Evolutionary conservation across 2,329 filamentous ascomycete genomes (phyloP), one percentile per base, ranked within the genome.

Genomic region (Sclerotinia sclerotiorum): DNA sequence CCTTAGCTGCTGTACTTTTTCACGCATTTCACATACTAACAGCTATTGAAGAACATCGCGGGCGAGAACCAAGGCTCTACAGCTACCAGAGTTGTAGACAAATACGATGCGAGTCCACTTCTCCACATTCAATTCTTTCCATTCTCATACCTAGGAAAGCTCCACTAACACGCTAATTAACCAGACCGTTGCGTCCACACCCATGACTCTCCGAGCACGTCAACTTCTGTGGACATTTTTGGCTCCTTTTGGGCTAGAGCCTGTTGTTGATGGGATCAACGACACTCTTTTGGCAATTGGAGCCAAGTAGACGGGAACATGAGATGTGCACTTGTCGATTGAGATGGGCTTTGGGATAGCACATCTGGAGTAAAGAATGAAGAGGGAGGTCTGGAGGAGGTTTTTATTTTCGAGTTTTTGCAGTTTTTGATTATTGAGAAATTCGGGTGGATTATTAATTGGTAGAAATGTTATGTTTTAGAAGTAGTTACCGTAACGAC

Each of bases 41-140:
- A 32, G 4, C 8, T 6, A n/a, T 6, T 4, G 3, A 29, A 61
- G 42, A 32, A 61, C 11, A 35, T 11, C 19, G 19, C 11, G 11
- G 19, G 27, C 27, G 17, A 61, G 19, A 32, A 61, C 6, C 7
- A 61, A 1, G n/a, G 13, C 19, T 29, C 5, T 6, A 21, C 48
- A 46, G 10, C 21, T 13, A 48, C 21, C 5, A 5, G 21, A 8
- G 21, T 8, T 0, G 19, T 2, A 48, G 42, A 48, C 19, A 61
- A 48, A 48, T n/a, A 46, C 7, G 10, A 61, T 48, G 57, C 58
- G 49, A 62, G 58, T 62, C 29, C n/a, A 35, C 21, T 24, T 17
- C 44, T 4, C 7, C 21, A 10, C 7, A 24, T 4, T 3, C 44
- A 13, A 3, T 15, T 7, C 3, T 24, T 49, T 17, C 21, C 5